Evolutionary conservation across 1,284 basidiomycete species (phyloP), one percentile per base, ranked within the genome.

Genomic region (Tremellales sp.): DNA sequence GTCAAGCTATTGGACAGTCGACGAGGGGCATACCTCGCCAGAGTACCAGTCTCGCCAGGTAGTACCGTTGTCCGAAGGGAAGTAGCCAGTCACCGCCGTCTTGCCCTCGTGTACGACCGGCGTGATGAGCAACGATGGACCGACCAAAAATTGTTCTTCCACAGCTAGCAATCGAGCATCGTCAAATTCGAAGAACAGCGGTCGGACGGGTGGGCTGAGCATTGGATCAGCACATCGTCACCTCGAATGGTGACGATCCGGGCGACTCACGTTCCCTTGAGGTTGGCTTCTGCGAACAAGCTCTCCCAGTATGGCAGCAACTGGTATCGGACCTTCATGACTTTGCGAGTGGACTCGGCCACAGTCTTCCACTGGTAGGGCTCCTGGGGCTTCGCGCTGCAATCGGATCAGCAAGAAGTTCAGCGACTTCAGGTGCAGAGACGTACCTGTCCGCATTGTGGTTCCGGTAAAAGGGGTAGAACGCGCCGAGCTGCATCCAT

Each of bases 231-330:
- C 27, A 24, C 24, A 19, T 24, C 17, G 23, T 12, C 17, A 37
- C 22, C 24, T 19, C 24, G 22, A 25, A 22, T 19, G 40, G 13
- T 17, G 25, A 22, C 37, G 19, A n/a, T 13, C 48, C n/a, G n/a
- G n/a, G n/a, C 22, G 26, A 59, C 61, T 56, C 45, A 64, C 62
- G 82, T 80, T 10, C 86, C 86, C 27, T 69, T 65, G 6, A 73
- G 74, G 4, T 82, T 83, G 1, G 84, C 76, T 48, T 86, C 82
- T 15, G 84, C 82, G 62, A 88, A 86, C n/a, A 86, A 76, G 0
- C 84, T 84, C 61, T 82, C 83, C 84, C 85, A 87, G 71, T 87
- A 87, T 0, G 85, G 84, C 35, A 89, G 72, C 46, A 88, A 58
- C 7, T 81, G 74, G 58, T 87, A 88, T 33, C 86, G 78, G 21